Conservation (phyloP, 1,139 yeast genomes). For the Sugiyamaella xylanicola region DNA sequence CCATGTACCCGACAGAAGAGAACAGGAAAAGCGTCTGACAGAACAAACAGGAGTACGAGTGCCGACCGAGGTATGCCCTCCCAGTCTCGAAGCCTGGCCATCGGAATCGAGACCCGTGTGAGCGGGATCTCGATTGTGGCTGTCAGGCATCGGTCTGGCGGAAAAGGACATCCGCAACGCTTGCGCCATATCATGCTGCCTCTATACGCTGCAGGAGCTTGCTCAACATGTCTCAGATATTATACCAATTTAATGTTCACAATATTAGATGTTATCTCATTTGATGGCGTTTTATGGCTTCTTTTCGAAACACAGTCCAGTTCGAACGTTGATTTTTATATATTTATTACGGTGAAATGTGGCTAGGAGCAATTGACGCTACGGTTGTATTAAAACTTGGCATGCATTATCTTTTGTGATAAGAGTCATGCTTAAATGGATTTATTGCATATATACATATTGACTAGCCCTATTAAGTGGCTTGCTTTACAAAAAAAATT, state of each 20-base stretch:
- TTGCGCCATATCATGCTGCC: not conserved
- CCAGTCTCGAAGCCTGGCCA: not conserved
- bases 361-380: no score
- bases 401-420: not conserved
- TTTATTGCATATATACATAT: not conserved
- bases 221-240: not conserved
- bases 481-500: not conserved
- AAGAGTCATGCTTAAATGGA: not conserved
- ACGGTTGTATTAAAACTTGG: no score
- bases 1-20: not conserved
- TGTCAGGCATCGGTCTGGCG: not conserved
- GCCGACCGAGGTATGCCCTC: not conserved
- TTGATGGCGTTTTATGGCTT: no score
- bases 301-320: no score
- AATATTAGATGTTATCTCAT: no score
- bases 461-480: not conserved
- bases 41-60: not conserved
- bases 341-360: no score
- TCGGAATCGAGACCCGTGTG: not conserved
- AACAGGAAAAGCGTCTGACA: not conserved
- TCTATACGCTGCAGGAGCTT: not conserved
- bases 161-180: not conserved
- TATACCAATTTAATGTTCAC: no score
- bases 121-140: not conserved
- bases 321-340: no score